phyloP scores from a whole-genome alignment of 2,329 filamentous ascomycete genomes.

The Cucurbitaria berberidis region DNA sequence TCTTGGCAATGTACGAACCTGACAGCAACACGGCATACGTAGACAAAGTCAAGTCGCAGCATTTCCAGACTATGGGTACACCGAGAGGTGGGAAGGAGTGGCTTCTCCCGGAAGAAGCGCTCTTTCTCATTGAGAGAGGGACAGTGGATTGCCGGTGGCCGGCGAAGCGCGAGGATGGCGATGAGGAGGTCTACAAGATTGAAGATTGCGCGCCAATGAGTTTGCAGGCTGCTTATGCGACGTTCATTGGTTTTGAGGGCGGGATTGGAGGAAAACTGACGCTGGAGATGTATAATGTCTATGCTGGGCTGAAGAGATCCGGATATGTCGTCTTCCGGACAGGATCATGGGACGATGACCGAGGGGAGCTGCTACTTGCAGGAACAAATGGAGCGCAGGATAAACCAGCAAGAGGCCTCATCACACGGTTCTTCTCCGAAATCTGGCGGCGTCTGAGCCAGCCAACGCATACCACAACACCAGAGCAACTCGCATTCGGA shows the following conservation, averaged over 20 bases:
- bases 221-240: slow-evolving; percentile 86
- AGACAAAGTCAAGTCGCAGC: slow-evolving; percentile 73
- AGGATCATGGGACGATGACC: slow-evolving; percentile 53
- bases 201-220: slow-evolving; percentile 78
- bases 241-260: slow-evolving; percentile 75
- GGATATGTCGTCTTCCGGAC: slow-evolving; percentile 84
- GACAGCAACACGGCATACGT: slow-evolving; percentile 66
- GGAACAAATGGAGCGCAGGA: slow-evolving; percentile 9
- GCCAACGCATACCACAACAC: slow-evolving; percentile 21
- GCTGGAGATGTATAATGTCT: slow-evolving; percentile 87
- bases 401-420: slow-evolving; percentile 22
- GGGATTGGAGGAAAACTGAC: slow-evolving; percentile 58
- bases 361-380: slow-evolving; percentile 21
- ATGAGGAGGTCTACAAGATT: slow-evolving; percentile 46
- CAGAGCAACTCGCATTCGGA: slow-evolving; percentile 45
- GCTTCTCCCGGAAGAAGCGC: slow-evolving; percentile 88
- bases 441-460: slow-evolving; percentile 42
- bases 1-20: slow-evolving; percentile 77
- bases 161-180: slow-evolving; percentile 39
- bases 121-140: slow-evolving; percentile 88
- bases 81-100: slow-evolving; percentile 64
- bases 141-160: slow-evolving; percentile 89
- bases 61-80: slow-evolving; percentile 78
- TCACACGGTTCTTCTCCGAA: slow-evolving; percentile 46
- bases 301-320: slow-evolving; percentile 78